These are phyloP conservation scores for Aschersonia sp. DNA, from an alignment of 2,329 filamentous ascomycete genomes.

Conservation along the genomic window DNA sequence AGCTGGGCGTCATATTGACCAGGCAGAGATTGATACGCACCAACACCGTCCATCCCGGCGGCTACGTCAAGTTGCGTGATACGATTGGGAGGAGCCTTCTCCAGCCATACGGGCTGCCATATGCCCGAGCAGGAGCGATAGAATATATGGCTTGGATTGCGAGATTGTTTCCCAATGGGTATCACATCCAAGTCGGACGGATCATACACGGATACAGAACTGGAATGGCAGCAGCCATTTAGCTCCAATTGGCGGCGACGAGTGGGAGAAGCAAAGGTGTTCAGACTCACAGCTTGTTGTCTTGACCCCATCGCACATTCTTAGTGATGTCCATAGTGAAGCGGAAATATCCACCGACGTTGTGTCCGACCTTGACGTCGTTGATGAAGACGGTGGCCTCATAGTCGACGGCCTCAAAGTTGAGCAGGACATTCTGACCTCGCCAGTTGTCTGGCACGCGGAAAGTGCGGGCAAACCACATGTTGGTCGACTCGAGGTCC, in stretches of 20 bases:
- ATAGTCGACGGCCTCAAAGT: conserved; percentile 46
- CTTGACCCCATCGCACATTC: conserved; percentile 20
- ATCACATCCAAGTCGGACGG: conserved; percentile 49
- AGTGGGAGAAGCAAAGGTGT: background rate
- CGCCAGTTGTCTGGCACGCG: conserved; percentile 31
- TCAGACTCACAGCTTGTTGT: conserved; percentile 37
- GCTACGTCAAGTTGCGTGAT: conserved; percentile 44
- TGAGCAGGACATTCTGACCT: conserved; percentile 29
- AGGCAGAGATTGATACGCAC: conserved; percentile 15
- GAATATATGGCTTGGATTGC: conserved; percentile 47
- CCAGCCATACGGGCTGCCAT: conserved; percentile 62
- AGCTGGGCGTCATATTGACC: background rate
- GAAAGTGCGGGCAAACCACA: conserved; percentile 38
- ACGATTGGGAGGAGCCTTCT: conserved; percentile 41
- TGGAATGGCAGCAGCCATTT: conserved; percentile 10
- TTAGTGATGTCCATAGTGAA: conserved; percentile 46
- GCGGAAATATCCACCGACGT: conserved; percentile 47
- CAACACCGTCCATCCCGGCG: conserved; percentile 39
- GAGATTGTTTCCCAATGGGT: conserved; percentile 51
- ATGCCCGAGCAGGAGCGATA: conserved; percentile 62
- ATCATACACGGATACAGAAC: conserved; percentile 51
- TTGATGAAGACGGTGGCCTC: conserved; percentile 45
- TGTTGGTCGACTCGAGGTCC: conserved; percentile 22
- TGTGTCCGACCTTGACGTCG: conserved; percentile 31
- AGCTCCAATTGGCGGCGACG: background rate